Base-by-base conservation (phyloP, 2,329 filamentous ascomycete species). In the Sarocladium strictum region DNA sequence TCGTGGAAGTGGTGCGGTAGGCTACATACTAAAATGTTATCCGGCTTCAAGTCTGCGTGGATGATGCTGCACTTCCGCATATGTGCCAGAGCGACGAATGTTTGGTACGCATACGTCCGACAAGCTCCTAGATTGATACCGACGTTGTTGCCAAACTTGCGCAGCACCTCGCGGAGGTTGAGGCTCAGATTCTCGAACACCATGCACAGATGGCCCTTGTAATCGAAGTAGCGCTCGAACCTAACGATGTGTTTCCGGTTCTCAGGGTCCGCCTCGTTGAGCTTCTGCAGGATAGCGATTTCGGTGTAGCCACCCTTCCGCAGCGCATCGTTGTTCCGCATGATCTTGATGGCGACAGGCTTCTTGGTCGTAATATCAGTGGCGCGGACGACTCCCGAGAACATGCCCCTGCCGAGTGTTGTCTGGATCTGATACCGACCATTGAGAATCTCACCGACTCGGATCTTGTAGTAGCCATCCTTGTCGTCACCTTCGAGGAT, bases 391-490 rank as follows among this genome's bases (percentile, higher is more conserved):
- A 99, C 94, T 9, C 90, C 91, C 0, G 94, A 96, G 68, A 97
- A 99, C 80, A 97, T 96, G 63, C 94, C 94, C 70, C 90, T 91
- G 59, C 94, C 94, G 21, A 99, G 79, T 53, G 86, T 86, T 56
- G 92, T 84, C 67, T 93, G 87, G 29, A 99, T 84, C 66, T 94
- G 89, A 69, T 97, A 97, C 32, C 91, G 87, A 27, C 86, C 86
- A 62, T 96, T 89, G 58, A 99, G 79, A 53, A 97, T 75, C 74
- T 99, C 94, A 64, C 93, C 92, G 38, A 91, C 84, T 55, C 95
- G 90, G 56, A 97, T 86, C 70, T 94, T 95, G 77, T 97, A 99
- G 68, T 97, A 97, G 5, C 93, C 94, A 65, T 99, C 91, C 53
- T 87, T 85, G 66, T 97, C 94, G 65, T 96, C 92, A 57, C 96